Evolutionary conservation across 2,329 filamentous ascomycete genomes (phyloP), one percentile per base, ranked within the genome.

Genomic region (Metarhizium anisopliae): DNA sequence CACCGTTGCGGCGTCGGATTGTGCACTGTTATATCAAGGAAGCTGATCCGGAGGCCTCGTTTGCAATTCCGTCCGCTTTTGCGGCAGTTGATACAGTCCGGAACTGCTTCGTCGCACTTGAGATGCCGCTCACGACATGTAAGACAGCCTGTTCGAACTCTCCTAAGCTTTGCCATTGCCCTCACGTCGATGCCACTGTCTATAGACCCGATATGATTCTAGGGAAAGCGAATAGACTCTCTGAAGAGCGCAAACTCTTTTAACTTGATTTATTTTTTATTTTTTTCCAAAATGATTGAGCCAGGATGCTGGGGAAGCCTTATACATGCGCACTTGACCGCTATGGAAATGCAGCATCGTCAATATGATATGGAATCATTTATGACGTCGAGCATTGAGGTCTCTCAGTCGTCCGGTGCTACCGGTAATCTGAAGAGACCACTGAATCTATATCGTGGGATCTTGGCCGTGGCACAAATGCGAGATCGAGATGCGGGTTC

Each of bases 61-160:
- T 92, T 91, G 75, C 93, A 97, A 56, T 85, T 77, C 52, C 93
- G 80, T 65, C 85, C 92, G 53, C 92, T 94, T 72, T 95, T 96
- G 57, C 84, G 83, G 72, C 93, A 96, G 66, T 96, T 96, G 64
- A 87, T 77, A 60, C 81, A 84, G 38, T 78, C 74, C 6, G 80
- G 81, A 4, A 72, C 64, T 5, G 78, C 85, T 70, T 95, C 90
- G 66, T 96, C 92, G 69, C 92, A 96, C 70, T 96, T 96, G 53
- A 96, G 76, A 75, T 96, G 92, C 50, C 91, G 79, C 69, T 95
- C 89, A 62, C 92, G 81, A 70, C 92, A 96, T 2, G 92, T 96
- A 61, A 96, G 74, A 68, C 92, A 96, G 42, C 92, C 92, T 3
- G 92, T 96, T 50, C 93, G 84, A 18, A 95, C 90, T 60, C 92